A percentile compares a stretch with the other conserved stretches of the same genome.
Evolutionary conservation across 148 eudicot genomes (phyloP).

Genomic region (Cornus kousa): DNA sequence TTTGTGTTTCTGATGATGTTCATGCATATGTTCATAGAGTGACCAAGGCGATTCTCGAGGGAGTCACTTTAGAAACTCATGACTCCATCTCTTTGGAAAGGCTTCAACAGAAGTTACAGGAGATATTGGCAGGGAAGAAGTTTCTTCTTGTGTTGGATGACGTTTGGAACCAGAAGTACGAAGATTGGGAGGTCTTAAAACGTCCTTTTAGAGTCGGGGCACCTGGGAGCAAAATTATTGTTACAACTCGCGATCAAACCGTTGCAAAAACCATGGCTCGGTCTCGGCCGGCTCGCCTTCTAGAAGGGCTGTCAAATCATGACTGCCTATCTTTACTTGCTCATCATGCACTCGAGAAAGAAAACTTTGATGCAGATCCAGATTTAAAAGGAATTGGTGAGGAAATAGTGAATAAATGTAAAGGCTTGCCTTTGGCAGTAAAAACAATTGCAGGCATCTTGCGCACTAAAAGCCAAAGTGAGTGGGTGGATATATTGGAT

Average conservation of each 20-base stretch:
- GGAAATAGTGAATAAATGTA: conserved; percentile 19
- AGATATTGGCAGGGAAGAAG: too few species aligned
- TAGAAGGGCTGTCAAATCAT: neutral
- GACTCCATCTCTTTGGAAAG: too few species aligned
- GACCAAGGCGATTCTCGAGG: conserved; percentile 2
- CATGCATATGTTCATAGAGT: neutral
- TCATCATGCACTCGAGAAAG: neutral
- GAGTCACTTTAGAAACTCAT: too few species aligned
- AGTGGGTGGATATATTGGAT: conserved; percentile 18
- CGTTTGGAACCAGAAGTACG: conserved; percentile 14
- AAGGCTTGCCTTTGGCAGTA: conserved; percentile 28
- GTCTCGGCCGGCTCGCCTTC: conserved; percentile 8
- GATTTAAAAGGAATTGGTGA: neutral
- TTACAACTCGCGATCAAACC: conserved; percentile 13
- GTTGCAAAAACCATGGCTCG: conserved; percentile 7
- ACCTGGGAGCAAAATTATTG: conserved; percentile 20
- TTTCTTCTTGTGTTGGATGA: too few species aligned
- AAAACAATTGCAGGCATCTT: conserved; percentile 21
- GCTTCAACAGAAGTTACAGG: too few species aligned
- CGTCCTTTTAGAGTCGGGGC: conserved; percentile 7
- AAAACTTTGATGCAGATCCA: neutral
- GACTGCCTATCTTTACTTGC: neutral
- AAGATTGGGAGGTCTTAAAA: neutral
- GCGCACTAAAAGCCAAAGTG: conserved; percentile 6
- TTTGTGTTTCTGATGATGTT: neutral